A percentile compares a stretch with the other conserved stretches of the same genome.
phyloP scores from a whole-genome alignment of 768 basidiomycete species.

The Leccinum longicurvipes region DNA sequence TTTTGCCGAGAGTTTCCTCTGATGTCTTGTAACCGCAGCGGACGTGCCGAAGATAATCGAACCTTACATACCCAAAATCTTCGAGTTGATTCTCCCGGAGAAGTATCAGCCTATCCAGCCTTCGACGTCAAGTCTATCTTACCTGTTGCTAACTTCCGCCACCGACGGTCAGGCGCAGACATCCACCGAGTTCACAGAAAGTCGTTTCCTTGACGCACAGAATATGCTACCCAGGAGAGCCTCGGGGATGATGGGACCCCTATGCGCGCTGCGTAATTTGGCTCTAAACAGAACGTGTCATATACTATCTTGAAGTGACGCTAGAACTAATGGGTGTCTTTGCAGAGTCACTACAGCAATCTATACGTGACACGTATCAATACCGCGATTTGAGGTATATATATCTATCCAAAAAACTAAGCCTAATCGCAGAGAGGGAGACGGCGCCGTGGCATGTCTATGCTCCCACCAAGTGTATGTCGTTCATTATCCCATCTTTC shows the following conservation, averaged over 20 bases:
- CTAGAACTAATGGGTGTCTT: neutral
- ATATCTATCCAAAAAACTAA: neutral
- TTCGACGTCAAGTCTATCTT: neutral
- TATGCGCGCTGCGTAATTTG: neutral
- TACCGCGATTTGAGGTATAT: neutral
- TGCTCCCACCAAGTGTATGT: neutral
- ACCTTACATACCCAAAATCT: neutral
- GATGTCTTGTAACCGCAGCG: neutral
- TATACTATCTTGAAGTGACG: neutral
- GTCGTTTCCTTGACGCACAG: neutral
- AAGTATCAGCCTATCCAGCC: neutral
- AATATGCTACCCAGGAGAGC: neutral
- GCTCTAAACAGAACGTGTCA: neutral
- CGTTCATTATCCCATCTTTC: neutral
- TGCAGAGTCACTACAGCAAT: neutral
- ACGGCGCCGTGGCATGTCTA: neutral
- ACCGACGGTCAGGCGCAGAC: neutral
- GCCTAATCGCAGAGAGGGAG: neutral
- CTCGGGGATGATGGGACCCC: constrained; percentile 18
- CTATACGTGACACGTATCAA: neutral
- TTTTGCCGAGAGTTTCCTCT: neutral
- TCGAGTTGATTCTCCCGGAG: neutral
- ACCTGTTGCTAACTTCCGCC: neutral
- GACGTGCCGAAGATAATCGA: neutral
- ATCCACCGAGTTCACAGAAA: neutral